Evolutionary conservation across 2,329 filamentous ascomycete genomes (phyloP), one percentile per base, ranked within the genome.

Genomic region (Bipolaris oryzae): DNA sequence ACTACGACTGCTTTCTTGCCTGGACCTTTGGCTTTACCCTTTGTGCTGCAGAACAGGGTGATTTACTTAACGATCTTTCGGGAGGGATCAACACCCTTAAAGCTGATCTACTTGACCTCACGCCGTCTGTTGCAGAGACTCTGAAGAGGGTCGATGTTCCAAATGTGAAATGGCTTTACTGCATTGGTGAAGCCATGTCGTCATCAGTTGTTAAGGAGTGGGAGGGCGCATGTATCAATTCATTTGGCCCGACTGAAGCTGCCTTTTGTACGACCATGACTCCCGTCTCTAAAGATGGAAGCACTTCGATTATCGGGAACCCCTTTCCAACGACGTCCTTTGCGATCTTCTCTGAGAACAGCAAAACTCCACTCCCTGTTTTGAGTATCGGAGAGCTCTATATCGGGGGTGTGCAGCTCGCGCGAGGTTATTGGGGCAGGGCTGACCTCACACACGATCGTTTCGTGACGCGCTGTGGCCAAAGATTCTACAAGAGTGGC

Each of bases 181-280:
- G 78, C 53, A 79, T 79, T 44, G 78, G 78, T 31, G 78, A 80
- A 60, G 63, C 75, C 35, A 78, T 80, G 77, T 68, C 72, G 20
- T 54, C 71, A n/a, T 70, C 75, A 7, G 67, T 80, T 13, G 70
- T 74, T 3, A 63, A 67, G 25, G 67, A 74, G 53, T 80, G 78
- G 78, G 64, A 63, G 13, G 70, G 70, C 10, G 66, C 73, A 42
- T 79, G 78, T 53, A 75, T 79, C 47, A 80, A 80, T 48, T 79
- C 78, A 5, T 80, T 79, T 50, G 78, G 78, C 3, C 78, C 78
- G 15, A 76, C 70, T 25, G 78, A 80, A 62, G 76, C 77, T 39
- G 77, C 78, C 2, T 79, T 80, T 63, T 79, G 77, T 55, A 78
- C 75, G n/a, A 79, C 78, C 10, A 79, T 80, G 20, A 75, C 70